Base-by-base conservation (phyloP, 805 yeast genomes). In the Ascoidea asiatica region DNA sequence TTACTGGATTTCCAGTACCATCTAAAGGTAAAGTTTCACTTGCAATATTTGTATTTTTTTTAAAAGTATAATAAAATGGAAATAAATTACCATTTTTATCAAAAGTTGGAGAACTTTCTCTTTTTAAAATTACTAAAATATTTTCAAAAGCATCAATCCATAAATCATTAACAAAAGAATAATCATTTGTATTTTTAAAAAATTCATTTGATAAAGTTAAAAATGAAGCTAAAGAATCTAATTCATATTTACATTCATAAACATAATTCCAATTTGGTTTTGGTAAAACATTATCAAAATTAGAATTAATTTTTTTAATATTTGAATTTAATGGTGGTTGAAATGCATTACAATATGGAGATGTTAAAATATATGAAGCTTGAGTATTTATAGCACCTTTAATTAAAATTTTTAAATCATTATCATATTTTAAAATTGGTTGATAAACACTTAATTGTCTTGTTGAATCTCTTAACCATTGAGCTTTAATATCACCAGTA, bases 401-500 rank as follows among this genome's bases (percentile, higher is more conserved):
- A 29, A 87, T 67, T 56, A 87, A 61, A 29, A 65, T 65, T 47
- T 62, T 57, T 43, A 87, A 64, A 2, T 52, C 46, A 1, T 57
- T 50, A 53, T 86, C 92, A 44, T 70, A 55, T 37, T 62, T 62
- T 13, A 78, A 61, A 19, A 85, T 66, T 5, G 76, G 75, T 53
- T 80, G 79, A 58, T 86, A 88, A 2, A 83, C 84, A 4, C 85
- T 72, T 41, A 87, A 62, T 56, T 87, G 96, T 52, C 92, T 66
- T 0, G 95, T 85, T 1, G 94, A 79, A 59, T 87, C 96, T 44
- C 96, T 63, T 42, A 87, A 64, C 96, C 96, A 87, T 60, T 87
- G 95, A 2, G 95, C 95, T 58, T 85, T 88, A 45, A 87, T 87
- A 56, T 87, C 96, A 7, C 96, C 96, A 0, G 96, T 87, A 29